Percentiles rank a stretch among this genome's conserved stretches.
Conservation (phyloP, 257 asterid species). For the Lycium ferocissimum region DNA sequence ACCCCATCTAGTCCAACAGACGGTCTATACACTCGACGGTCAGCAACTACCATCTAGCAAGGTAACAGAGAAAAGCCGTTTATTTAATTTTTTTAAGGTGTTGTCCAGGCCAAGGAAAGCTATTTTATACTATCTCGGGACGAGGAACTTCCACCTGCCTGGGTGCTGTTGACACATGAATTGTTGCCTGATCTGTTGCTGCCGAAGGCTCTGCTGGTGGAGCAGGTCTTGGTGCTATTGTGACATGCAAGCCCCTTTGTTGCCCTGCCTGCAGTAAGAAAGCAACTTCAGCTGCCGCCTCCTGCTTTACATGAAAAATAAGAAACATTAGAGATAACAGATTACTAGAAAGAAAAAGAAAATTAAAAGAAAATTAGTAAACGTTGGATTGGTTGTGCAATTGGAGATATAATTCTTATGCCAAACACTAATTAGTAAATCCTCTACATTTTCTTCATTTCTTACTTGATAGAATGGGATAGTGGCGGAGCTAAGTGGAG, state of each 20-base stretch:
- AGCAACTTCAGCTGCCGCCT: slow-evolving; percentile 57
- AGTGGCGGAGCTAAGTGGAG: too few relatives aligned
- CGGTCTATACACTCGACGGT: too few relatives aligned
- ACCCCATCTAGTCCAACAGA: not conserved
- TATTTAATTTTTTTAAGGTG: not conserved
- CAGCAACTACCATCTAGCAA: not conserved
- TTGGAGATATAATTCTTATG: not conserved
- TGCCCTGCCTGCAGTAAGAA: slow-evolving; percentile 52
- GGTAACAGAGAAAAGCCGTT: not conserved
- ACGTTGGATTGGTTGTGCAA: too few relatives aligned
- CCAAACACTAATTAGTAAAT: too few relatives aligned
- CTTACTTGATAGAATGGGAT: too few relatives aligned
- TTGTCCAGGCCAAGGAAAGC: not conserved
- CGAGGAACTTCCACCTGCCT: not conserved
- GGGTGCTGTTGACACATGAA: not conserved
- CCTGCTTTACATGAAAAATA: slow-evolving; percentile 38
- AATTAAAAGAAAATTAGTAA: not conserved
- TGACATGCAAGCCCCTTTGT: slow-evolving; percentile 49
- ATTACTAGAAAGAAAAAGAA: not conserved
- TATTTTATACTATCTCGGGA: not conserved
- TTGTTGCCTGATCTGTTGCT: not conserved
- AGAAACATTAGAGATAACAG: not conserved
- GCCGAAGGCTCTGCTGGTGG: slow-evolving; percentile 32
- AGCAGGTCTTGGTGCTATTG: slow-evolving; percentile 42
- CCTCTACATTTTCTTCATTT: not conserved